Percentiles rank a stretch among this genome's conserved stretches.
Evolutionary conservation across 2,329 filamentous ascomycete species (phyloP).

Genomic region (Aspergillus chevalieri): DNA sequence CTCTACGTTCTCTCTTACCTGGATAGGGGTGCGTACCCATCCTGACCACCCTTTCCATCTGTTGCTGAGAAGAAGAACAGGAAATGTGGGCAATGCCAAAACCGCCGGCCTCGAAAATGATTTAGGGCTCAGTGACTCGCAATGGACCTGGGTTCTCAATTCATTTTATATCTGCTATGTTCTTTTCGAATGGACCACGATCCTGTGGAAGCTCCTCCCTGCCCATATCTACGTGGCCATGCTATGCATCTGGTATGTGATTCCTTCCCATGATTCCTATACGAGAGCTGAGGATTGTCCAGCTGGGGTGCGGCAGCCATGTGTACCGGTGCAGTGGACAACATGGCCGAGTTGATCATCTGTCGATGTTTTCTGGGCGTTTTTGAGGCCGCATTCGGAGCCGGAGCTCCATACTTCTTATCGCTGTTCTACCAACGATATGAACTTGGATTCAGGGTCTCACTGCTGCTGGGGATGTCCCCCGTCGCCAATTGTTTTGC

Average conservation of each 20-base stretch:
- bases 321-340: constrained; percentile 17
- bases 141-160: constrained; percentile 22
- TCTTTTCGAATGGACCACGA: constrained; percentile 20
- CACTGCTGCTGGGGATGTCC: constrained; percentile 40
- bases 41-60: not conserved
- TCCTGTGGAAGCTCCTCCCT: constrained; percentile 20
- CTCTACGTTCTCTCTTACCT: constrained; percentile 20
- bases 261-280: not conserved
- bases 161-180: constrained; percentile 22
- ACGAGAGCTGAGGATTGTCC: not conserved
- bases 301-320: constrained; percentile 22
- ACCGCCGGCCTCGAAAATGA: constrained; percentile 16
- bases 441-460: constrained; percentile 44
- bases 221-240: constrained; percentile 17
- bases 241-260: constrained; percentile 15
- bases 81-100: constrained; percentile 22
- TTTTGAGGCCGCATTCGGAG: constrained; percentile 18
- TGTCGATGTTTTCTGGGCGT: constrained; percentile 17
- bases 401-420: constrained; percentile 27
- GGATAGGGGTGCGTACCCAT: constrained; percentile 12
- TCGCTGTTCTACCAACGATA: constrained; percentile 48
- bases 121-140: constrained; percentile 11
- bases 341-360: constrained; percentile 14
- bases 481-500: constrained; percentile 37
- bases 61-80: not conserved